Evolutionary conservation across 2,329 filamentous ascomycete genomes (phyloP).

Genomic region (Epichloe aotearoae): DNA sequence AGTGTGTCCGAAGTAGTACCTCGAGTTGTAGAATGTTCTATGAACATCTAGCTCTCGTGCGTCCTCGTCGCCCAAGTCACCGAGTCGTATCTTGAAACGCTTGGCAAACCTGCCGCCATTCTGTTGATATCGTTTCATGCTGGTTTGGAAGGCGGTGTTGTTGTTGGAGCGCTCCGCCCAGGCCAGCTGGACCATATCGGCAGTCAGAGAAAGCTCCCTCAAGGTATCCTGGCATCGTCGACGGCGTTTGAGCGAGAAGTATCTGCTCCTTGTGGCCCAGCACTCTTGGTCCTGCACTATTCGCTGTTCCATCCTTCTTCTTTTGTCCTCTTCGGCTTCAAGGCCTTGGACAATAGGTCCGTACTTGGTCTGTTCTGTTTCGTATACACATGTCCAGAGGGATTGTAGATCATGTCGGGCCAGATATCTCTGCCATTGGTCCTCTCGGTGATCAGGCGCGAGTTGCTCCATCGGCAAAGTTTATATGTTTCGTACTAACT

Average conservation of each 20-base stretch:
- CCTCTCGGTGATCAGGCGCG: neutral
- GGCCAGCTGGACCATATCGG: neutral
- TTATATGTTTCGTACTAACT: too few species aligned
- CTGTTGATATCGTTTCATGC: too few species aligned
- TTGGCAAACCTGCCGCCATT: too few species aligned
- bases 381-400: neutral
- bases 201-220: neutral
- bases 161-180: neutral
- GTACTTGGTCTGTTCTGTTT: constrained; percentile 6
- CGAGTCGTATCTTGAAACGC: neutral
- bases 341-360: neutral
- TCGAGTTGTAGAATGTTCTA: neutral
- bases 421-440: neutral
- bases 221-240: neutral
- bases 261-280: neutral
- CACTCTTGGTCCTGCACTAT: neutral
- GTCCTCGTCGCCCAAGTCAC: neutral
- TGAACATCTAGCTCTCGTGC: neutral
- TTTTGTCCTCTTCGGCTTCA: neutral
- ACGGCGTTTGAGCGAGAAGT: neutral
- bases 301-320: neutral
- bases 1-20: constrained; percentile 14
- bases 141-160: neutral
- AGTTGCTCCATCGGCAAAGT: too few species aligned
- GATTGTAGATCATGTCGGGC: neutral